A percentile compares a stretch with the other conserved stretches of the same genome.
phyloP scores from a whole-genome alignment of 2,329 filamentous ascomycete species.

The Stagonosporopsis chrysanthemi region DNA sequence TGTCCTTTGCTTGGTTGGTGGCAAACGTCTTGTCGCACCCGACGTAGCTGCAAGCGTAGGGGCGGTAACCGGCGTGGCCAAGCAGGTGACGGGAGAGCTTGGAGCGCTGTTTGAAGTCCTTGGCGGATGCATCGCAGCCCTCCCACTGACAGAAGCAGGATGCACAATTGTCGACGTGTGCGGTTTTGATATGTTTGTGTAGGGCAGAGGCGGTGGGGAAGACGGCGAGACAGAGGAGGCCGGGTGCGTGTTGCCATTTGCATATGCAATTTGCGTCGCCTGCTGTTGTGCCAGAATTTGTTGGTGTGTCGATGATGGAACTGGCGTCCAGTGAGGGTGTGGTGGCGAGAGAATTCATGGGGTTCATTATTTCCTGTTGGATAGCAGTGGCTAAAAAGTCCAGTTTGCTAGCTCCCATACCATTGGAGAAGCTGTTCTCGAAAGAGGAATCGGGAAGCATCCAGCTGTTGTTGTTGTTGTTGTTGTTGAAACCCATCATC shows the following conservation, averaged over 20 bases:
- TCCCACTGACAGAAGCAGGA: conserved; percentile 49
- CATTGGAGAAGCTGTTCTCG: conserved; percentile 20
- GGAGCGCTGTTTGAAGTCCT: conserved; percentile 51
- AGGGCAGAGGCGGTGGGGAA: conserved; percentile 41
- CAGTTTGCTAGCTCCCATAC: conserved; percentile 31
- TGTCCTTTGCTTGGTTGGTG: conserved; percentile 52
- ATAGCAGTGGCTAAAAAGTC: conserved; percentile 41
- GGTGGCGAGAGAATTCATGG: conserved; percentile 18
- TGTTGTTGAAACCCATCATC: conserved; percentile 31
- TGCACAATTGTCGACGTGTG: conserved; percentile 46
- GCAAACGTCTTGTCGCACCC: conserved; percentile 50
- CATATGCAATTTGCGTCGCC: conserved; percentile 34
- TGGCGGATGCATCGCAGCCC: conserved; percentile 41
- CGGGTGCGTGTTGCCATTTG: conserved; percentile 43
- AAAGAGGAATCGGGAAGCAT: conserved; percentile 40
- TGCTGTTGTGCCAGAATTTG: conserved; percentile 10
- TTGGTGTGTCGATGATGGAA: conserved; percentile 7
- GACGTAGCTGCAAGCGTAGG: conserved; percentile 46
- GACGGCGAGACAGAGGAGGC: conserved; percentile 37
- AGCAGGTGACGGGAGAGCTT: conserved; percentile 50
- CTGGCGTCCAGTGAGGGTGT: conserved; percentile 18
- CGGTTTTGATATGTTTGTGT: conserved; percentile 47
- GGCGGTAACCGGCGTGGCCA: conserved; percentile 48
- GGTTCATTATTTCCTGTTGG: conserved; percentile 36
- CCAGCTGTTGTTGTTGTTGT: conserved; percentile 29